Percentiles rank a stretch among this genome's conserved stretches.
These are phyloP conservation scores for Mortierella sp. DNA, from an alignment of 371 early-diverging fungal species.

Conservation along the genomic window DNA sequence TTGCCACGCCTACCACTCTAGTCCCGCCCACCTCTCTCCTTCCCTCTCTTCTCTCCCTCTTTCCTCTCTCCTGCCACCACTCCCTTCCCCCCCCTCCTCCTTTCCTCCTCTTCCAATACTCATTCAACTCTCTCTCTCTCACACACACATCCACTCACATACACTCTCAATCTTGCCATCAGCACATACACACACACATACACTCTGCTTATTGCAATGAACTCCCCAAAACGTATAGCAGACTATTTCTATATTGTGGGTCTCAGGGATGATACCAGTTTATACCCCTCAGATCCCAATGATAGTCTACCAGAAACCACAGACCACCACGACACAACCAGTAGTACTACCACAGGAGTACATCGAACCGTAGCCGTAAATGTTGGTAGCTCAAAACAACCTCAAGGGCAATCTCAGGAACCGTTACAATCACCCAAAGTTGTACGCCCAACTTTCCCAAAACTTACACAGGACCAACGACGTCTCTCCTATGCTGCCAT, in stretches of 20 bases:
- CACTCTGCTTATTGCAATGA: neutral
- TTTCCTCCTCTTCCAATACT: neutral
- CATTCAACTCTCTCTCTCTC: constrained; percentile 5
- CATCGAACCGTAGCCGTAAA: neutral
- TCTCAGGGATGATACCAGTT: constrained; percentile 37
- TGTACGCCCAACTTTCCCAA: neutral
- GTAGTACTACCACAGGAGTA: neutral
- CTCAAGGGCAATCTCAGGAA: neutral
- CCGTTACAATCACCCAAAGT: neutral
- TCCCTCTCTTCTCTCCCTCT: neutral
- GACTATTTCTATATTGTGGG: constrained; percentile 56
- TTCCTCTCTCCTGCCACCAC: neutral
- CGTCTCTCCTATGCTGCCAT: constrained; percentile 19
- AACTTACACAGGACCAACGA: neutral
- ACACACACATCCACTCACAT: neutral
- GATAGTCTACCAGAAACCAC: neutral
- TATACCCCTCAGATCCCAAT: constrained; percentile 12
- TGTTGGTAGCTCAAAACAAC: neutral
- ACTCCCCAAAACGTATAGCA: constrained; percentile 44
- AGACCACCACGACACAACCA: neutral
- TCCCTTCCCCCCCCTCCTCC: neutral
- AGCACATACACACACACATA: neutral
- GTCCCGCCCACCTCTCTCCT: too few species aligned
- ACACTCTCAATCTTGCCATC: neutral
- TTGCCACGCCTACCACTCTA: constrained; percentile 5